Conservation (phyloP, 805 yeast species). For the Nakazawaea pomicola region DNA sequence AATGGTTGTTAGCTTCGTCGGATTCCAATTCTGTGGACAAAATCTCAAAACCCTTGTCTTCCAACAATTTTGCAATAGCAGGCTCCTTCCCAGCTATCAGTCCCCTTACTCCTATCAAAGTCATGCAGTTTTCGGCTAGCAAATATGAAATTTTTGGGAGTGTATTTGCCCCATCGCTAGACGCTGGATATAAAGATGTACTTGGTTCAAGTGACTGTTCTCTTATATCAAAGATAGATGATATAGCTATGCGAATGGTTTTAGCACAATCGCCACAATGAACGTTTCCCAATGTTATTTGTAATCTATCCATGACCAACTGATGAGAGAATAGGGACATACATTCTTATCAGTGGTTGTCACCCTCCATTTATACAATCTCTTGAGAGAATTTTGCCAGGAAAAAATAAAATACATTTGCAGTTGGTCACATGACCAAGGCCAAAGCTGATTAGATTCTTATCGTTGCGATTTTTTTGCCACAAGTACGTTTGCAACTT, state of each 20-base stretch:
- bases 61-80: conserved; percentile 24
- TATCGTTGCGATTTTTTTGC: not conserved
- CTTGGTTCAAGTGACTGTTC: too few species aligned
- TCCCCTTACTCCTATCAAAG: conserved; percentile 20
- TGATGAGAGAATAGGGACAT: too few species aligned
- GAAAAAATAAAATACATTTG: too few species aligned
- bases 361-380: too few species aligned
- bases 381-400: too few species aligned
- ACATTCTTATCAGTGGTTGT: too few species aligned
- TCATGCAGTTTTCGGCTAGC: conserved; percentile 24
- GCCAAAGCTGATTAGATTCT: not conserved
- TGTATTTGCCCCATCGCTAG: not conserved
- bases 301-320: conserved; percentile 20
- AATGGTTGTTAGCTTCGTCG: conserved; percentile 10
- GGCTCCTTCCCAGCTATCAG: conserved; percentile 20
- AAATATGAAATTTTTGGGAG: conserved; percentile 18
- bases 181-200: too few species aligned
- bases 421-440: not conserved
- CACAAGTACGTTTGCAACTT: not conserved
- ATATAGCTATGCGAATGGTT: conserved; percentile 27
- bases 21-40: conserved; percentile 28
- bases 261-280: conserved; percentile 52
- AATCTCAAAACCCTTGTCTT: conserved; percentile 33
- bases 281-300: conserved; percentile 35
- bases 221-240: conserved; percentile 18